A percentile compares a stretch with the other conserved stretches of the same genome.
These are phyloP conservation scores for Candida qinlingensis DNA, from an alignment of 805 yeast species.

Conservation along the genomic window DNA sequence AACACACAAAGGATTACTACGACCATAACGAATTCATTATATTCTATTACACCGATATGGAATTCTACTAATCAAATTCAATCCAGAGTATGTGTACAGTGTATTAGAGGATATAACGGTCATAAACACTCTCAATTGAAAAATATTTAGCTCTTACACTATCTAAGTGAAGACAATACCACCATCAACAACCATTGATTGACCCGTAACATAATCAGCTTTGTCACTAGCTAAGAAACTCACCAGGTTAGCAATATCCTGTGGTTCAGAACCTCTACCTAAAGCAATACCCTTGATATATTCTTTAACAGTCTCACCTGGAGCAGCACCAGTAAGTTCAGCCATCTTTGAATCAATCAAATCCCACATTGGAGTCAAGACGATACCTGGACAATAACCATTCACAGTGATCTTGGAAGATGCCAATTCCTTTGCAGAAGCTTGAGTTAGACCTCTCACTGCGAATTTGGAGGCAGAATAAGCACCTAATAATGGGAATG, in stretches of 20 bases:
- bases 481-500: slow-evolving; percentile 27
- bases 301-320: slow-evolving; percentile 24
- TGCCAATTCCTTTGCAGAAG: slow-evolving; percentile 35
- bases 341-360: slow-evolving; percentile 25
- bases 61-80: too few relatives aligned
- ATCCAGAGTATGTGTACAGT: too few relatives aligned
- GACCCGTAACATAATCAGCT: slow-evolving; percentile 33
- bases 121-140: not conserved
- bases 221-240: slow-evolving; percentile 32
- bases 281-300: slow-evolving; percentile 27
- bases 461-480: slow-evolving; percentile 35
- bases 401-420: slow-evolving; percentile 33
- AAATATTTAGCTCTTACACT: not conserved
- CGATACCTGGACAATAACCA: slow-evolving; percentile 35
- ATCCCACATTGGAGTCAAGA: slow-evolving; percentile 35
- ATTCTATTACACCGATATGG: too few relatives aligned
- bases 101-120: too few relatives aligned
- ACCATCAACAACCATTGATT: slow-evolving; percentile 32
- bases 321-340: slow-evolving; percentile 23
- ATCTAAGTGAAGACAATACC: slow-evolving; percentile 24
- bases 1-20: too few relatives aligned
- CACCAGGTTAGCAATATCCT: slow-evolving; percentile 32
- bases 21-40: too few relatives aligned
- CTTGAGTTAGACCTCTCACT: slow-evolving; percentile 31
- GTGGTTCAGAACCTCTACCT: slow-evolving; percentile 31